Base-by-base conservation (phyloP, 2,329 filamentous ascomycete species). In the Zasmidium cellare region DNA sequence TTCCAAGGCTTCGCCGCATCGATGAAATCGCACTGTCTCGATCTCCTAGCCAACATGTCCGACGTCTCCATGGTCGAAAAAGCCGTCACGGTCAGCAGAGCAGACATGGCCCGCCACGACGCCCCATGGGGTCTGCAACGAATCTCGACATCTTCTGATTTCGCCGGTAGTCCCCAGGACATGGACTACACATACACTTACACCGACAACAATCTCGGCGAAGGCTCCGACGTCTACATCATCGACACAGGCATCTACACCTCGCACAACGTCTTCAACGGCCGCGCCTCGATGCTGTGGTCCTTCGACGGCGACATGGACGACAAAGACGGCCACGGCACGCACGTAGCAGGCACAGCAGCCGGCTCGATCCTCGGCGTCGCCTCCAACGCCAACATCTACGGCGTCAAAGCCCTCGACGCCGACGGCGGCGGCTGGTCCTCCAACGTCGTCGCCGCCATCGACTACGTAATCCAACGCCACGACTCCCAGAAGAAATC, bases 371-470 rank as follows among this genome's bases (percentile, higher is more conserved):
- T 72, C 49, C 74, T 80, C 28, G 79, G 79, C 48, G 75, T 80
- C n/a, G 77, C 78, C n/a, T 74, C 74, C 44, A 75, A 75, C 44
- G 78, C 78, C 53, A 79, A 79, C 68, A 70, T 81, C 57, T 74
- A 75, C 49, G 80, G 79, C 48, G 79, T 85, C 59, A 83, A 82
- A 69, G 80, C 82, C 6, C 74, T 82, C 22, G 76, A 76, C 50
- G 72, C 72, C 31, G 68, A 77, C 12, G 78, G 79, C 47, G 74
- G 74, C 47, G 81, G 81, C 35, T 77, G 73, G 23, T 75, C 73
- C 52, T 72, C 74, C 19, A 75, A 76, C 63, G 79, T 81, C 60
- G 76, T 84, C 60, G 70, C 74, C 20, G 82, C 80, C 19, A 81
- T 84, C 67, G 71, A 79, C 60, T 78, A 70, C 66, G 76, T 79